Evolutionary conservation across 2,329 filamentous ascomycete species (phyloP).

Genomic region (Phaeosphaeriaceae sp.): DNA sequence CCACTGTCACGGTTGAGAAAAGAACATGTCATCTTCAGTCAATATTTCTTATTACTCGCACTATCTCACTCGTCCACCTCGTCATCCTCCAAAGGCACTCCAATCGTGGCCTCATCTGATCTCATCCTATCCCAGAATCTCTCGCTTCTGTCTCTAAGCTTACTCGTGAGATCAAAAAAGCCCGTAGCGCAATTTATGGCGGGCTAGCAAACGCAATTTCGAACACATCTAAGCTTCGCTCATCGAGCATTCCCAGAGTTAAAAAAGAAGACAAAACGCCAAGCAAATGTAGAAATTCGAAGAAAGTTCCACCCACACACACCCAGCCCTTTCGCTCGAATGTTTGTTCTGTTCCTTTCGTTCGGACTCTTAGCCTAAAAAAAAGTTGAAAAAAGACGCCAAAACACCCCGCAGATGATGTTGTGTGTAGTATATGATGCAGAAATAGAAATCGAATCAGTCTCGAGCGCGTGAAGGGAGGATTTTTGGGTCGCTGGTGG

Average conservation of each 20-base stretch:
- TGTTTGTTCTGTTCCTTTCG: background rate
- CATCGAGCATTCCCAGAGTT: background rate
- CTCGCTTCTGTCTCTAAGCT: slow-evolving; percentile 3
- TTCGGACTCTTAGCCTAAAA: slow-evolving; percentile 1
- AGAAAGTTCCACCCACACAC: background rate
- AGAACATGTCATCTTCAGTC: background rate
- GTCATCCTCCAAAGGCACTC: background rate
- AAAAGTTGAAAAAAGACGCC: slow-evolving; percentile 12
- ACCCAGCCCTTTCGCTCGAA: background rate
- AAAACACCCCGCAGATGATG: slow-evolving; percentile 26
- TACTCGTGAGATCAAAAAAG: slow-evolving; percentile 4
- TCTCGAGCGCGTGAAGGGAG: slow-evolving; percentile 3
- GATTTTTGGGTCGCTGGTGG: slow-evolving; percentile 13
- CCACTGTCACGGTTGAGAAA: background rate
- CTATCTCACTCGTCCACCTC: background rate
- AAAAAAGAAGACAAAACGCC: slow-evolving; percentile 8
- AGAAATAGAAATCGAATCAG: slow-evolving; percentile 2
- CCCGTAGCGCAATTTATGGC: slow-evolving; percentile 24
- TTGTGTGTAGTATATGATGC: slow-evolving; percentile 14
- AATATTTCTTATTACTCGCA: background rate
- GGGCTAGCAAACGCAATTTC: slow-evolving; percentile 4
- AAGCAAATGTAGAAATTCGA: background rate
- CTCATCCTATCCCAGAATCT: background rate
- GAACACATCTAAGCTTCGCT: background rate
- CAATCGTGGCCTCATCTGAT: slow-evolving; percentile 1